phyloP scores from a whole-genome alignment of 148 eudicot species.

The Rhododendron kiyosumense region DNA sequence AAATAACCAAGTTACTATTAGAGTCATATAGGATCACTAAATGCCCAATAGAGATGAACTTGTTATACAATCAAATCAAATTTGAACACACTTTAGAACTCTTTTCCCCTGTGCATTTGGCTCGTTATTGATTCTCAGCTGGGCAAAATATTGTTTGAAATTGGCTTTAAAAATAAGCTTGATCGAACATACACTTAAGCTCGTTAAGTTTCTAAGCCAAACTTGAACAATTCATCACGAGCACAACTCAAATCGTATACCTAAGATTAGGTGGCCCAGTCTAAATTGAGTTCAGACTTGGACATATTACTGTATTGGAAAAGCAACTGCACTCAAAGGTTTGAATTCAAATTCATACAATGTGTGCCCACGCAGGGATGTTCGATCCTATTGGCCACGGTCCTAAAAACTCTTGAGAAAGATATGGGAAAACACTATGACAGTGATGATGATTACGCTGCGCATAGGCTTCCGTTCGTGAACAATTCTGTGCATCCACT shows the following conservation, averaged over 20 bases:
- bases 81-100: too few species aligned
- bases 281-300: not conserved
- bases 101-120: too few species aligned
- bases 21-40: not conserved
- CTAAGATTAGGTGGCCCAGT: not conserved
- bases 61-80: too few species aligned
- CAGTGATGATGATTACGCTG: slow-evolving; percentile 3
- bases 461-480: slow-evolving; percentile 7
- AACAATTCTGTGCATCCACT: not conserved
- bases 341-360: not conserved
- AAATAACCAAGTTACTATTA: not conserved
- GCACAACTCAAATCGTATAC: not conserved
- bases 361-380: slow-evolving; percentile 25
- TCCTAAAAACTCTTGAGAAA: slow-evolving; percentile 18
- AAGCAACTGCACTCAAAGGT: not conserved
- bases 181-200: not conserved
- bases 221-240: not conserved
- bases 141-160: too few species aligned
- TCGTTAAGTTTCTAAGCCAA: not conserved
- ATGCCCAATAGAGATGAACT: not conserved
- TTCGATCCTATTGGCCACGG: slow-evolving; percentile 36
- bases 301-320: not conserved
- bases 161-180: too few species aligned
- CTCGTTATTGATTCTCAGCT: too few species aligned
- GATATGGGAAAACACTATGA: not conserved